phyloP scores from a whole-genome alignment of 2,329 filamentous ascomycete genomes.

The Cadophora malorum region DNA sequence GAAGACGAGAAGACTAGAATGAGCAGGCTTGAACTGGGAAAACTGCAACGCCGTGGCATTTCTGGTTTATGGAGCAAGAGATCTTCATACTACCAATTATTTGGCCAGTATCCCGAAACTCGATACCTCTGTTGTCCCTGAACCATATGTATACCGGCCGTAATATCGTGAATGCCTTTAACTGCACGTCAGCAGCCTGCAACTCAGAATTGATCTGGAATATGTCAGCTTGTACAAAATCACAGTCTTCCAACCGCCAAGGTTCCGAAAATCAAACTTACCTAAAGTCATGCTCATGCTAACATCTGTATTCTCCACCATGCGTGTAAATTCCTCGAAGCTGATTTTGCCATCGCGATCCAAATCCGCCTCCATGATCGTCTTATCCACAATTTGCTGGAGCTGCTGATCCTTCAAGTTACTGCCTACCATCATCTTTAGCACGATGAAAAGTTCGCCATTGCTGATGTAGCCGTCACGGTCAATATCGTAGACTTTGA shows the following conservation, averaged over 20 bases:
- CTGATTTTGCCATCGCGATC: slow-evolving; percentile 98
- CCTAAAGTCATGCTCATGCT: slow-evolving; percentile 78
- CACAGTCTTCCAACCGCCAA: neutral
- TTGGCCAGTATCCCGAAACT: slow-evolving; percentile 1
- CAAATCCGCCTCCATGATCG: slow-evolving; percentile 98
- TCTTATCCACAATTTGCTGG: slow-evolving; percentile 99
- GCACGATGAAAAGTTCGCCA: slow-evolving; percentile 96
- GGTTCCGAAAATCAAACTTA: slow-evolving; percentile 49
- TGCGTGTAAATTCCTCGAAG: slow-evolving; percentile 98
- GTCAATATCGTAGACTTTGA: slow-evolving; percentile 99
- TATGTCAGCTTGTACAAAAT: slow-evolving; percentile 17
- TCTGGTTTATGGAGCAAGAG: slow-evolving; percentile 3
- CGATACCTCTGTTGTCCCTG: slow-evolving; percentile 9
- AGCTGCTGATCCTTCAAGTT: slow-evolving; percentile 99
- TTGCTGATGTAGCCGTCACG: slow-evolving; percentile 98
- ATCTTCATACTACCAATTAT: slow-evolving; percentile 14
- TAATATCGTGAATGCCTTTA: slow-evolving; percentile 24
- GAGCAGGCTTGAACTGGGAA: neutral
- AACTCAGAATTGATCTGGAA: slow-evolving; percentile 41
- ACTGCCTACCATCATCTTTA: slow-evolving; percentile 99
- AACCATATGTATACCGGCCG: slow-evolving; percentile 13
- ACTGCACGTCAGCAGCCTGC: neutral
- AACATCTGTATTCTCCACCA: slow-evolving; percentile 93
- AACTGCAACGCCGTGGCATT: slow-evolving; percentile 9
- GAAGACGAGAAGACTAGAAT: neutral